A percentile compares a stretch with the other conserved stretches of the same genome.
Evolutionary conservation across 78 protist genomes (phyloP).

Genomic region (Dictyostelium intermedium): DNA sequence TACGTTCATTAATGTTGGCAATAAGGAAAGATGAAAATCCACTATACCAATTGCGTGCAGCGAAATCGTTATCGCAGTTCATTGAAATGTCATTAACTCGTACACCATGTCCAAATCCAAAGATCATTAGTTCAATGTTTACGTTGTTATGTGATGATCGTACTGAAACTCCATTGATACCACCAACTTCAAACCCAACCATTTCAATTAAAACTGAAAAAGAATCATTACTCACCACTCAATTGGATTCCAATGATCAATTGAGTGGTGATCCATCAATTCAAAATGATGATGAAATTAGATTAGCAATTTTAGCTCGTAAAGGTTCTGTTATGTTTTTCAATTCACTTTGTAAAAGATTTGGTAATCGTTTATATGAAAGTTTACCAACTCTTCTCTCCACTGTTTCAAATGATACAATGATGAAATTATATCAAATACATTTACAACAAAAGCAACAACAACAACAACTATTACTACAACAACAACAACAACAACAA

Average conservation of each 20-base stretch:
- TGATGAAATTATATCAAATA: neutral
- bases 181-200: neutral
- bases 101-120: slow-evolving; percentile 53
- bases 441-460: neutral
- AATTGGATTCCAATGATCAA: neutral
- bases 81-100: neutral
- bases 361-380: neutral
- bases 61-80: slow-evolving; percentile 24
- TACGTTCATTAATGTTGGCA: slow-evolving; percentile 27
- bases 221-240: neutral
- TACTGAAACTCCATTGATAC: slow-evolving; percentile 50
- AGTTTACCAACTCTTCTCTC: neutral
- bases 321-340: slow-evolving; percentile 8
- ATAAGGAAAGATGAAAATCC: slow-evolving; percentile 48
- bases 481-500: neutral
- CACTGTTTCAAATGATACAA: neutral
- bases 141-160: slow-evolving; percentile 32
- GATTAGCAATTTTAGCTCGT: slow-evolving; percentile 11
- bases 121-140: slow-evolving; percentile 40
- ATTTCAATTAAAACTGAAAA: neutral
- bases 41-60: slow-evolving; percentile 27
- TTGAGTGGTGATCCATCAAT: neutral
- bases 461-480: neutral
- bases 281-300: neutral
- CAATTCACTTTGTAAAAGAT: slow-evolving; percentile 1